Percentiles rank a stretch among this genome's conserved stretches.
Evolutionary conservation across 1,139 yeast genomes (phyloP).

Genomic region (Scheffersomyces stambukii): DNA sequence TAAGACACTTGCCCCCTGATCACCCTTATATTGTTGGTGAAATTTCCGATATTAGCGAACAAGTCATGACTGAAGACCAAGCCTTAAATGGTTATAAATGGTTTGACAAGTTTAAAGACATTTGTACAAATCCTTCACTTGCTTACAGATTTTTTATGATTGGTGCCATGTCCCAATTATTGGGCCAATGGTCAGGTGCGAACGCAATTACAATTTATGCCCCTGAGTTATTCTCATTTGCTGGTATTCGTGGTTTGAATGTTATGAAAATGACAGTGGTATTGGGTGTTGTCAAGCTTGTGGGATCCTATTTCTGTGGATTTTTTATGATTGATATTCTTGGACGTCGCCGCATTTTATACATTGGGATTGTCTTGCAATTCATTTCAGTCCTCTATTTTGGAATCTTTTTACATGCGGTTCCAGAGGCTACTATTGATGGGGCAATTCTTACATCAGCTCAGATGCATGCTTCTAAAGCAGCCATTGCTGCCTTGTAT

Average conservation of each 20-base stretch:
- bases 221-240: slow-evolving; percentile 42
- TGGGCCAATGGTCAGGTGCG: slow-evolving; percentile 58
- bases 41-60: slow-evolving; percentile 40
- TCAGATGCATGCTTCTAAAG: slow-evolving; percentile 34
- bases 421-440: slow-evolving; percentile 35
- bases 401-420: slow-evolving; percentile 39
- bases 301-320: slow-evolving; percentile 35
- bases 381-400: slow-evolving; percentile 24
- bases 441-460: slow-evolving; percentile 20
- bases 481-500: slow-evolving; percentile 47
- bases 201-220: slow-evolving; percentile 54
- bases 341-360: slow-evolving; percentile 34
- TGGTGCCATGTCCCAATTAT: slow-evolving; percentile 38
- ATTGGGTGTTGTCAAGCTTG: slow-evolving; percentile 40
- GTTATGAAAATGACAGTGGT: slow-evolving; percentile 37
- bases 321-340: slow-evolving; percentile 39
- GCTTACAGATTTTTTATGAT: slow-evolving; percentile 38
- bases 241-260: slow-evolving; percentile 31
- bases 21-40: slow-evolving; percentile 47
- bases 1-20: slow-evolving; percentile 43
- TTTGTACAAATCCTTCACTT: slow-evolving; percentile 27
- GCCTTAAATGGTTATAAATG: slow-evolving; percentile 25
- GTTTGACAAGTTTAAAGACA: slow-evolving; percentile 23
- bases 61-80: slow-evolving; percentile 28
- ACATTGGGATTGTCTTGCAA: slow-evolving; percentile 31